Base-by-base conservation (phyloP, 73 alveolate species). In the Durusdinium trenchii region DNA sequence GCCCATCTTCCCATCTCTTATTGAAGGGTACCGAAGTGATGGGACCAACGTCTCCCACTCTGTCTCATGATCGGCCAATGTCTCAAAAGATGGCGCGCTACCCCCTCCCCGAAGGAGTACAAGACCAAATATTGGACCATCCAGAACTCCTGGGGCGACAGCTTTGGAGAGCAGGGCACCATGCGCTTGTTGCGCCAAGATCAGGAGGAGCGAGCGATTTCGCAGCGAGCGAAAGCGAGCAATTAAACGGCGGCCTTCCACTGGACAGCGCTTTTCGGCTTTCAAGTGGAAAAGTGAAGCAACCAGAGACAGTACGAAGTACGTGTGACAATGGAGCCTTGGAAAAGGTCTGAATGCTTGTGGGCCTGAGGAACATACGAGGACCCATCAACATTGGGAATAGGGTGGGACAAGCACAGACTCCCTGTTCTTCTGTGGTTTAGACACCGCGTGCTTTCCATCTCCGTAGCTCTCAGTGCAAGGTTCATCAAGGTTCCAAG, bases 131-230 rank as follows among this genome's bases (percentile, higher is more conserved):
- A 92, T 35, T 92, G 98, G 98, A 67, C 60, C 79, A 92, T 92
- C 45, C 45, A 18, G 90, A 92, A 92, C 46, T 92, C 98, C 60
- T 92, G 98, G 98, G 98, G 98, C 60, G 42, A 48, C 38, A 50
- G 12, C 89, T 92, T 67, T 14, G 98, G 98, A 23, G 98, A 92
- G 90, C n/a, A 12, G 45, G 98, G 98, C 52, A 96, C 86, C 62
- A 45, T 99, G 76, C 99, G 95, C 54, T 78, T 99, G 38, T 60
- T 85, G 83, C 99, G 99, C 84, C 93, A 48, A n/a, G 99, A 99
- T 30, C 36, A 89, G 38, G 96, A 62, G 52, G 99, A 67, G 62
- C 4, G 73, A 32, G 73, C 30, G 73, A 60, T 23, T 23, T 60
- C n/a, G n/a, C n/a, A 32, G 73, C 18, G 73, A 23, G 73, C 18